Conservation (phyloP, 139 green algal species). For the Eudorina sp. region DNA sequence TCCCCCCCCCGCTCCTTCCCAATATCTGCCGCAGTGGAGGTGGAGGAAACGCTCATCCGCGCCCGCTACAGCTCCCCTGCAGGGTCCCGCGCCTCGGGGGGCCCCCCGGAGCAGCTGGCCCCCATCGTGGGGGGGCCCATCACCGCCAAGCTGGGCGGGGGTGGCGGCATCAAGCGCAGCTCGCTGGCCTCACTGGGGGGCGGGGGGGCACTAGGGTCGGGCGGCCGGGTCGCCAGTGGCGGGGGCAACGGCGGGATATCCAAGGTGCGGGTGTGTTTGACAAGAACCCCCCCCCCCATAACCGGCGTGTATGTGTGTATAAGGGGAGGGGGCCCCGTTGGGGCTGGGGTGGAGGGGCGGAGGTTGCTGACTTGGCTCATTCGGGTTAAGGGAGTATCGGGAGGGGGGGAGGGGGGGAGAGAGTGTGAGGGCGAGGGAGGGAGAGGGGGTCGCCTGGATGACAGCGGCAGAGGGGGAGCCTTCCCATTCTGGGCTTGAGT, state of each 20-base stretch:
- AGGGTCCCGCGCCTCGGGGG: not conserved
- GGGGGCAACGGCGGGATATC: not conserved
- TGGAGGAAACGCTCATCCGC: slow-evolving; percentile 10
- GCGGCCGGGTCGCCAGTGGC: not conserved
- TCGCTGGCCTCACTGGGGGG: slow-evolving; percentile 2
- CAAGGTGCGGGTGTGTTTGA: not conserved
- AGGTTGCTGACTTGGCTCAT: too few species aligned
- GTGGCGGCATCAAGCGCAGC: slow-evolving; percentile 16
- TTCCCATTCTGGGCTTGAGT: too few species aligned
- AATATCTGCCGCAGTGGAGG: slow-evolving; percentile 37
- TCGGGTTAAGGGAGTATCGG: not conserved
- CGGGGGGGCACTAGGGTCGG: not conserved
- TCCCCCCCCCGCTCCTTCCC: not conserved
- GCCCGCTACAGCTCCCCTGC: not conserved
- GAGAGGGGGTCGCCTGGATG: not conserved
- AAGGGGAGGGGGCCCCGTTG: too few species aligned
- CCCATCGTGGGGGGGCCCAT: slow-evolving; percentile 46
- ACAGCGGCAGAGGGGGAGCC: too few species aligned
- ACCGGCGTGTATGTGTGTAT: too few species aligned
- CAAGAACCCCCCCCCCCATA: too few species aligned
- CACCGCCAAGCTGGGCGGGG: slow-evolving; percentile 40
- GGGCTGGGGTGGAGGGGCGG: not conserved
- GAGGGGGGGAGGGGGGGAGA: not conserved
- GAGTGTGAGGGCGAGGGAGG: not conserved
- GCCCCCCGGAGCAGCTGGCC: not conserved